These are phyloP conservation scores for Linum usitatissimum DNA, from an alignment of 345 rosid species.

Conservation along the genomic window DNA sequence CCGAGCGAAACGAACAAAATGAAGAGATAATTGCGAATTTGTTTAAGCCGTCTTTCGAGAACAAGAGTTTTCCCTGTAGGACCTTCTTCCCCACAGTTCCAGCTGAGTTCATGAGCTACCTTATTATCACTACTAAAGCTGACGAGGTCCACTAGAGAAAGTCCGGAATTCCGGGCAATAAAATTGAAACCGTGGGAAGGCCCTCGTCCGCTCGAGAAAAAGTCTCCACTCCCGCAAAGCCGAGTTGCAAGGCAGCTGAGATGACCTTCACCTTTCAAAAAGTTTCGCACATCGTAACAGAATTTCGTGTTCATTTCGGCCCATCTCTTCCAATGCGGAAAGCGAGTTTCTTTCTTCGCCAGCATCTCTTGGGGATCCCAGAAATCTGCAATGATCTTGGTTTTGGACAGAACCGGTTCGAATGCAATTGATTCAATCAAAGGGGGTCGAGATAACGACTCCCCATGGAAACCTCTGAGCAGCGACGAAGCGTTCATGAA, in stretches of 20 bases:
- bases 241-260: slow-evolving; percentile 77
- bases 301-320: slow-evolving; percentile 64
- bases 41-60: slow-evolving; percentile 77
- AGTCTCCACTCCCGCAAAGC: slow-evolving; percentile 84
- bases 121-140: slow-evolving; percentile 46
- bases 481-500: slow-evolving; percentile 69
- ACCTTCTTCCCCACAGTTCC: slow-evolving; percentile 97
- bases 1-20: slow-evolving; percentile 64
- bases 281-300: slow-evolving; percentile 55
- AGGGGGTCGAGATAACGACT: slow-evolving; percentile 68
- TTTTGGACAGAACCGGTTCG: slow-evolving; percentile 67
- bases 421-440: slow-evolving; percentile 81
- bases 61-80: slow-evolving; percentile 53
- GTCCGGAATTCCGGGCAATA: slow-evolving; percentile 62
- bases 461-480: slow-evolving; percentile 58
- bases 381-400: slow-evolving; percentile 69
- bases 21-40: slow-evolving; percentile 74
- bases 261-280: slow-evolving; percentile 60
- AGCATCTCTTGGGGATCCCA: slow-evolving; percentile 45
- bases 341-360: slow-evolving; percentile 29
- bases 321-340: slow-evolving; percentile 94
- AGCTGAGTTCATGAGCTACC: slow-evolving; percentile 60
- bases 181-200: slow-evolving; percentile 79
- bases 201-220: slow-evolving; percentile 72
- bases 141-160: slow-evolving; percentile 77